A percentile compares a stretch with the other conserved stretches of the same genome.
Conservation (phyloP, 2,329 filamentous ascomycete species). For the Pezizomycotina sp. region DNA sequence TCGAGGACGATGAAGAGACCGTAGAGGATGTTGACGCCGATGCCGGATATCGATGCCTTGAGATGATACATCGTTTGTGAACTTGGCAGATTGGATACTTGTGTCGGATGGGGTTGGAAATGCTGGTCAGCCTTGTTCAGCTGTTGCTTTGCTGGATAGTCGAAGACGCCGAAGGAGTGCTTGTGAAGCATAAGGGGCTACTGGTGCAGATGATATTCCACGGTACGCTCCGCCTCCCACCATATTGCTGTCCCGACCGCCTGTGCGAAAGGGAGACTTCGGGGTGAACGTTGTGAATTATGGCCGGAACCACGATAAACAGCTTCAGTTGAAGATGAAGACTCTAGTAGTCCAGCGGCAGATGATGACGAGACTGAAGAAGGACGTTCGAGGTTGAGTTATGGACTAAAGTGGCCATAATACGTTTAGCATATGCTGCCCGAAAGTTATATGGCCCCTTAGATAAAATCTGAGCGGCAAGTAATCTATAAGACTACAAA, state of each 20-base stretch:
- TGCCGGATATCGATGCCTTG: slow-evolving; percentile 24
- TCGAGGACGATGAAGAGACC: slow-evolving; percentile 36
- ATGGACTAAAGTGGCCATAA: no score
- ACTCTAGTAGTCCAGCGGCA: slow-evolving; percentile 42
- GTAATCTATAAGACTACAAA: no score
- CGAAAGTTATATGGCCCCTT: no score
- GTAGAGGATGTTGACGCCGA: slow-evolving; percentile 30
- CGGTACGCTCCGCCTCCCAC: slow-evolving; percentile 41
- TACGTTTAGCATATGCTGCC: no score
- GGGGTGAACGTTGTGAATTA: slow-evolving; percentile 21
- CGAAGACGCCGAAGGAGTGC: slow-evolving; percentile 29
- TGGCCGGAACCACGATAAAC: slow-evolving; percentile 33
- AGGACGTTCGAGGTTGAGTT: slow-evolving; percentile 49
- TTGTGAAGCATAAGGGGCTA: slow-evolving; percentile 58
- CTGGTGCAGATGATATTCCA: slow-evolving; percentile 37
- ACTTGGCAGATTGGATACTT: slow-evolving; percentile 31
- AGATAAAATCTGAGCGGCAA: no score
- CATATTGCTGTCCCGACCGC: slow-evolving; percentile 36
- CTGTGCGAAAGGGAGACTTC: slow-evolving; percentile 33
- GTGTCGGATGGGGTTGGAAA: slow-evolving; percentile 32
- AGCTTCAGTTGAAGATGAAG: slow-evolving; percentile 31
- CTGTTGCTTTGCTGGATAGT: slow-evolving; percentile 32
- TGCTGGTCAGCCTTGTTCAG: slow-evolving; percentile 31
- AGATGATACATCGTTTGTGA: no score
- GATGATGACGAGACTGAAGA: slow-evolving; percentile 57